Evolutionary conservation across 768 basidiomycete genomes (phyloP), one percentile per base, ranked within the genome.

Genomic region (Cubamyces sp.): DNA sequence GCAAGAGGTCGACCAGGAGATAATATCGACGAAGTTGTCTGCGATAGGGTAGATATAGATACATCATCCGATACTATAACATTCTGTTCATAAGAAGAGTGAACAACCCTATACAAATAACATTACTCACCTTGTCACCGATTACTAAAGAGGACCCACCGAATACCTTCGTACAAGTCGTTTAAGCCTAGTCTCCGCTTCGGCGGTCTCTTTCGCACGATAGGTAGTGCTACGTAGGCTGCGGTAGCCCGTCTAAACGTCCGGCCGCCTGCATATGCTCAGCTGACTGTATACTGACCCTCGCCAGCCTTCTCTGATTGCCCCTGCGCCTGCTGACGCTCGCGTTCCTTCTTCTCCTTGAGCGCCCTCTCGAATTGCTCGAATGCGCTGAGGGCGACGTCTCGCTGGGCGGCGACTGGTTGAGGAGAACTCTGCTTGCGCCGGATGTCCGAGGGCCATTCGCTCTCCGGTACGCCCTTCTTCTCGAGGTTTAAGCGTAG

Each of bases 361-460:
- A 92, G 73, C 12, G 77, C 68, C 64, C 78, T 76, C 68, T 91
- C 91, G 77, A 92, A 77, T 74, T 87, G 85, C 66, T 90, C 86
- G 70, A 94, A 93, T 15, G 88, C 89, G 65, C 74, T 83, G 53
- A 87, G 62, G n/a, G 81, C 76, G 3, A 77, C 79, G 56, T 74
- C 72, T 9, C 63, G 47, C 3, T 61, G 60, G 1, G 60, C n/a
- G 12, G 74, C 62, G 4, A 34, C 34, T 34, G 69, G 61, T 49
- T 62, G 71, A 6, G 57, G 53, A 2, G 43, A 19, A 5, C 28
- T 30, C 28, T 61, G 62, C 3, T 47, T 52, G 6, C 65, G 56
- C 26, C 75, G 79, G 19, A 92, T 77, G 26, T 72, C 77, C 0
- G 67, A 57, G 0, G 94, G 93, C 93, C 94, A 96, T 67, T 86